phyloP scores from a whole-genome alignment of 306 rosid genomes.

The Vigna radiata region DNA sequence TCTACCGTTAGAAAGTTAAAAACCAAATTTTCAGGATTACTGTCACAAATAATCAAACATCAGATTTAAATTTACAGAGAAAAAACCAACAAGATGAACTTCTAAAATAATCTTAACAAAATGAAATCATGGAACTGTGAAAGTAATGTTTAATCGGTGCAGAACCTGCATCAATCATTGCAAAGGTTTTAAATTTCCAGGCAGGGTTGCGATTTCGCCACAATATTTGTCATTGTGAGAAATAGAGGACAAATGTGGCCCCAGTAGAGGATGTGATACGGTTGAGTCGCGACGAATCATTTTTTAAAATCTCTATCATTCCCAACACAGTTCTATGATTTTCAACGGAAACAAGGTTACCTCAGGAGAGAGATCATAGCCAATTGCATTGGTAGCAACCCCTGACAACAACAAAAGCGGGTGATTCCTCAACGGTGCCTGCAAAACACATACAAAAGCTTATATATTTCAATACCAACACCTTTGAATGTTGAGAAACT shows the following conservation, averaged over 20 bases:
- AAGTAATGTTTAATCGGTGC: background rate
- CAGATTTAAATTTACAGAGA: background rate
- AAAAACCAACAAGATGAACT: background rate
- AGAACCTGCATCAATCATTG: background rate
- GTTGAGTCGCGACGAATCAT: background rate
- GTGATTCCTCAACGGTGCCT: slow-evolving; percentile 79
- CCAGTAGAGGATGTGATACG: background rate
- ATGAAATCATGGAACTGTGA: background rate
- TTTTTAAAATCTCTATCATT: background rate
- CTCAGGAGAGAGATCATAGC: slow-evolving; percentile 92
- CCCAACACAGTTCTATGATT: background rate
- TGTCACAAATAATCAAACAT: background rate
- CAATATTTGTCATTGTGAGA: too few relatives aligned
- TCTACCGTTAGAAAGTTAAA: background rate
- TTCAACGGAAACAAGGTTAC: slow-evolving; percentile 44
- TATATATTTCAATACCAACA: background rate
- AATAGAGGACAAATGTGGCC: background rate
- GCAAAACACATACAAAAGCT: slow-evolving; percentile 33
- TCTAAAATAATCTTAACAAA: background rate
- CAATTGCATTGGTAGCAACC: slow-evolving; percentile 85
- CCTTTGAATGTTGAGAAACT: background rate
- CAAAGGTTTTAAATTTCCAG: too few relatives aligned
- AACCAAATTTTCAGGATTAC: background rate
- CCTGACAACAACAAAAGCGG: slow-evolving; percentile 88
- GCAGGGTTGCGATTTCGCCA: background rate